A percentile compares a stretch with the other conserved stretches of the same genome.
These are phyloP conservation scores for Thinopyrum elongatum DNA, from an alignment of 176 grass and related monocot genomes.

Conservation along the genomic window DNA sequence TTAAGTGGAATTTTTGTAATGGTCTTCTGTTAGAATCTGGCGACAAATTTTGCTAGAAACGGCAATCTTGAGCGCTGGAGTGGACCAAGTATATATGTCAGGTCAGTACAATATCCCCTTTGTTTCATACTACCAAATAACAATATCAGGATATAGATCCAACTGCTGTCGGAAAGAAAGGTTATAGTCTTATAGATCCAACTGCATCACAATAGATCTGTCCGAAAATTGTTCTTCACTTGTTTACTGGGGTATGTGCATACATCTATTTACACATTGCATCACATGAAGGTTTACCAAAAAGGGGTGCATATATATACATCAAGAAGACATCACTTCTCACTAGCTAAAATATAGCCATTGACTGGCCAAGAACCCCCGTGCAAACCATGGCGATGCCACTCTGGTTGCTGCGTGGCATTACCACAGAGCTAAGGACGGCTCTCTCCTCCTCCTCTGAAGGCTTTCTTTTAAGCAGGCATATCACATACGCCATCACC, in stretches of 20 bases:
- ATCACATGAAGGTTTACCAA: neutral
- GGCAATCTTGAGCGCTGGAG: neutral
- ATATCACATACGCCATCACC: constrained; percentile 62
- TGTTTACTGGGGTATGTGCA: constrained; percentile 21
- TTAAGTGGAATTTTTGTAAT: neutral
- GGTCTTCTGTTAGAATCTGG: neutral
- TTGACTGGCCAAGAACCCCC: constrained; percentile 22
- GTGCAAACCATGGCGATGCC: constrained; percentile 19
- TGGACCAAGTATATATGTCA: neutral
- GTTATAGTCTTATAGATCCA: neutral
- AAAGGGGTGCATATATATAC: neutral
- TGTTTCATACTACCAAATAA: neutral
- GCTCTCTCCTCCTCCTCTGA: constrained; percentile 61
- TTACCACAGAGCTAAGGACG: constrained; percentile 50
- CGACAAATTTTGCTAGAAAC: neutral
- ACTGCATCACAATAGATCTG: too few species aligned
- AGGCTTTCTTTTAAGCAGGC: constrained; percentile 47
- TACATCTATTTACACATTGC: constrained; percentile 27
- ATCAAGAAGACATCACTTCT: constrained; percentile 3
- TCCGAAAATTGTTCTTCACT: constrained; percentile 1
- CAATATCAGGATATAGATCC: neutral
- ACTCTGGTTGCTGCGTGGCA: constrained; percentile 37
- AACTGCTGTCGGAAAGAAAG: too few species aligned
- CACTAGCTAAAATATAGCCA: constrained; percentile 43
- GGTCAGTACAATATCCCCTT: neutral